Evolutionary conservation across 2,329 filamentous ascomycete species (phyloP), one percentile per base, ranked within the genome.

Genomic region (Paramyrothecium roridum): DNA sequence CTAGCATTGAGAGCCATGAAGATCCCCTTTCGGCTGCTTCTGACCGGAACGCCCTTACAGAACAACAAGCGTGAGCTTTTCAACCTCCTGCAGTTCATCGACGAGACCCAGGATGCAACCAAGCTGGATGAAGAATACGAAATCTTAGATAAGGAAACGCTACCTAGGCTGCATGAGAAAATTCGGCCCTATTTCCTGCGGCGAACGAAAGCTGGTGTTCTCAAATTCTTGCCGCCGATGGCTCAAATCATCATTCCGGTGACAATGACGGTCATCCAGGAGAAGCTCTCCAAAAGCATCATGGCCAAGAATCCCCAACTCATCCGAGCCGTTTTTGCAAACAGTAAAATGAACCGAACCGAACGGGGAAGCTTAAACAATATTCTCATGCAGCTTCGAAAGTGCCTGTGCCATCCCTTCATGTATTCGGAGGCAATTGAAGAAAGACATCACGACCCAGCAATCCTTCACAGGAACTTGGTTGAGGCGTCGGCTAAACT

Each of bases 21-120:
- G 52, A 86, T 93, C 30, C 90, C 90, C 0, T 97, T 95, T 73
- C 87, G 91, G 53, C 80, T 96, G 43, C 81, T 99, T 2, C 79
- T 99, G 34, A 98, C 93, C 72, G 92, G 87, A 2, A 99, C 95
- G 0, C 95, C 95, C 0, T 75, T 99, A 13, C 95, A 99, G 65
- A 99, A 99, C 73, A 98, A 97, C 69, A 90, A 91, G 62, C 83
- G 92, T 49, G 95, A 99, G 70, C 78, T 99, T 0, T 98, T 98
- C 77, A 99, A 97, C 66, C 79, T 99, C n/a, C 76, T 99, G 3
- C 93, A 98, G 61, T 99, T 99, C 70, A 82, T 97, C 47, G 92
- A 99, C 65, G 81, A 85, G 8, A 78, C 75, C 1, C 75, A 80
- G 49, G 82, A 92, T 62, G 93, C 95, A 1, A 83, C 83, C 34